A percentile compares a stretch with the other conserved stretches of the same genome.
These are phyloP conservation scores for Phytopythium sindhum DNA, from an alignment of 352 stramenopile species.

Conservation along the genomic window DNA sequence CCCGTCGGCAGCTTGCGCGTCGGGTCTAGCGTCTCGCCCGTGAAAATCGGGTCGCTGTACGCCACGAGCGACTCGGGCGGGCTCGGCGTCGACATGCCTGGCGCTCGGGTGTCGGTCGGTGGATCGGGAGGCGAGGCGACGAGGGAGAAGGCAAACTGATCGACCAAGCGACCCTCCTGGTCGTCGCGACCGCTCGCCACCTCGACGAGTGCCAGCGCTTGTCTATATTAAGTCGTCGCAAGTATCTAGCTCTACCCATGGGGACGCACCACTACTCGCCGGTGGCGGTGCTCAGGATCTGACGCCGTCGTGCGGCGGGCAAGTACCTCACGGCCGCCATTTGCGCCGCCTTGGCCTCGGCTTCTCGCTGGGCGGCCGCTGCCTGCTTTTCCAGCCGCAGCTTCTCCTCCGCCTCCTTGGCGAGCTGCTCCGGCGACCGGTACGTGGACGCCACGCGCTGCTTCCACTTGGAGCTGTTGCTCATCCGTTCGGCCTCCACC, in stretches of 20 bases:
- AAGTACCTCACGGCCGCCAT: neutral
- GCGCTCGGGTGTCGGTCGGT: no score
- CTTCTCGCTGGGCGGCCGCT: conserved; percentile 10
- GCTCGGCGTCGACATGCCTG: conserved; percentile 48
- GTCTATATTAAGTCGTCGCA: no score
- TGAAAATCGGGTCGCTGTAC: conserved; percentile 90
- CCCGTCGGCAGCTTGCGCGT: conserved; percentile 33
- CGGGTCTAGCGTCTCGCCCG: conserved; percentile 67
- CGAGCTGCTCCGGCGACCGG: conserved; percentile 54
- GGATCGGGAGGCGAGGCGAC: neutral
- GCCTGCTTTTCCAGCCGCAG: conserved; percentile 47
- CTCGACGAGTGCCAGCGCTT: neutral
- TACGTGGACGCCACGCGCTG: conserved; percentile 38
- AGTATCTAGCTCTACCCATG: neutral
- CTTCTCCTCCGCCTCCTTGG: conserved; percentile 41
- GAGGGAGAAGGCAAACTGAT: no score
- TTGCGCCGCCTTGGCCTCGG: neutral
- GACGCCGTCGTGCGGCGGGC: neutral
- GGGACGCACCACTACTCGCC: neutral
- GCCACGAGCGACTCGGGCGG: conserved; percentile 88
- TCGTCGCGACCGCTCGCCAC: neutral
- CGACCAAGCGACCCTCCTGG: neutral
- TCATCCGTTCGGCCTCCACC: conserved; percentile 27
- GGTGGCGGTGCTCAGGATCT: neutral
- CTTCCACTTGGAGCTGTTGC: conserved; percentile 52